phyloP scores from a whole-genome alignment of 164 flowering plant genomes.

The Vitis amurensis region DNA sequence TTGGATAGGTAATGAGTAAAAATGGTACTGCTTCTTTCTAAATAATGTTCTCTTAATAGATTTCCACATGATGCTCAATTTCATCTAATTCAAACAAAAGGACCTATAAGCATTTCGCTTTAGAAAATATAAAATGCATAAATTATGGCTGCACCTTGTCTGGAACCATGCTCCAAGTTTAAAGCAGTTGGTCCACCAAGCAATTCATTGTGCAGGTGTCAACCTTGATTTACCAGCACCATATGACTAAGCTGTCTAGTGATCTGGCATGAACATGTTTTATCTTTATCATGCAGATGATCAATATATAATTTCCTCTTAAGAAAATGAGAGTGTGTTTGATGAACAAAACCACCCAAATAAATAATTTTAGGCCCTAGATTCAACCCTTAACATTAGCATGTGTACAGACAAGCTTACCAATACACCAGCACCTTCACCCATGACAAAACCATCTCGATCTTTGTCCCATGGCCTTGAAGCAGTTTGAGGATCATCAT shows the following conservation, averaged over 20 bases:
- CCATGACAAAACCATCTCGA: slow-evolving; percentile 98
- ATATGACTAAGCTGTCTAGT: neutral
- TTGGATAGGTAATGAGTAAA: too few species aligned
- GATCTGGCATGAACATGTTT: neutral
- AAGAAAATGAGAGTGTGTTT: neutral
- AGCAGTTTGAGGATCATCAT: slow-evolving; percentile 95
- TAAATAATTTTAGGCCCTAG: neutral
- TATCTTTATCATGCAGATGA: neutral
- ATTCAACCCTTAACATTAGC: neutral
- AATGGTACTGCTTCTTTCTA: too few species aligned
- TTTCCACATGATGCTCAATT: neutral
- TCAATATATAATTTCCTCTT: neutral
- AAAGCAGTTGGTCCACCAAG: neutral
- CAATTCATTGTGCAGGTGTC: neutral
- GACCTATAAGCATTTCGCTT: neutral
- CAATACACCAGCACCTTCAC: slow-evolving; percentile 93
- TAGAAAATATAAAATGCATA: neutral
- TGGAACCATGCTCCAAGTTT: neutral
- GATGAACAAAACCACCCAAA: neutral
- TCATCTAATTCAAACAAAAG: neutral
- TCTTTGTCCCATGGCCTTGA: slow-evolving; percentile 97
- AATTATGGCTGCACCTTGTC: neutral
- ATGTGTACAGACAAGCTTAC: slow-evolving; percentile 36
- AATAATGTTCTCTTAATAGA: neutral
- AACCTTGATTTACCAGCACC: neutral